These are phyloP conservation scores for Fusarium haematococcum DNA, from an alignment of 2,329 filamentous ascomycete genomes.

Conservation along the genomic window DNA sequence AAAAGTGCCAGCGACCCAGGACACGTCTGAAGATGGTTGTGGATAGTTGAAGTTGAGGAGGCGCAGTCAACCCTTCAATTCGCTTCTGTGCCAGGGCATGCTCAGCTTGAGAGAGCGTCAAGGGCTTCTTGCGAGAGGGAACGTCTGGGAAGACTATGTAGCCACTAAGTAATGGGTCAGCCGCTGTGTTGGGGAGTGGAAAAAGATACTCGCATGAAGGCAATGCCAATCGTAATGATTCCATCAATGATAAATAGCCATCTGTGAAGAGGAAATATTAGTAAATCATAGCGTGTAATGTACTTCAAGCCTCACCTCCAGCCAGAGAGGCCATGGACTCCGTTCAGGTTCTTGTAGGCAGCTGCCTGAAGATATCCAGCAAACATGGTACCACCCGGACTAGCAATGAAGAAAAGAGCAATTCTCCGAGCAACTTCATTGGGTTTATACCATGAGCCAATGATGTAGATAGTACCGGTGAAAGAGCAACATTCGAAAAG, in stretches of 20 bases:
- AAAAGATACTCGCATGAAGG: conserved; percentile 49
- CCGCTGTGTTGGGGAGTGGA: fast-evolving
- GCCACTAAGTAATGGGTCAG: conserved; percentile 36
- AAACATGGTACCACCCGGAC: conserved; percentile 57
- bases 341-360: conserved; percentile 65
- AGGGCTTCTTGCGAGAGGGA: conserved; percentile 47
- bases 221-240: conserved; percentile 66
- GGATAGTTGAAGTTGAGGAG: conserved; percentile 48
- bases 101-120: conserved; percentile 46
- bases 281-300: neutral
- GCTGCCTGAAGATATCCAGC: conserved; percentile 62
- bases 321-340: conserved; percentile 55
- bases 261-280: neutral
- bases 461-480: conserved; percentile 55
- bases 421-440: conserved; percentile 52
- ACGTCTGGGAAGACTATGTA: conserved; percentile 50
- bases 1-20: conserved; percentile 54
- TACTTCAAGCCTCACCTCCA: conserved; percentile 57
- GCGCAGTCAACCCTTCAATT: conserved; percentile 43
- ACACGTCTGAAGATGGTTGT: conserved; percentile 52
- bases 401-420: conserved; percentile 57
- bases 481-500: conserved; percentile 47
- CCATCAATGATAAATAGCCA: conserved; percentile 72
- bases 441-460: conserved; percentile 58
- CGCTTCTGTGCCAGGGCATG: conserved; percentile 48